A percentile compares a stretch with the other conserved stretches of the same genome.
phyloP scores from a whole-genome alignment of 2,329 filamentous ascomycete genomes.

The Fonsecaea multimorphosa region DNA sequence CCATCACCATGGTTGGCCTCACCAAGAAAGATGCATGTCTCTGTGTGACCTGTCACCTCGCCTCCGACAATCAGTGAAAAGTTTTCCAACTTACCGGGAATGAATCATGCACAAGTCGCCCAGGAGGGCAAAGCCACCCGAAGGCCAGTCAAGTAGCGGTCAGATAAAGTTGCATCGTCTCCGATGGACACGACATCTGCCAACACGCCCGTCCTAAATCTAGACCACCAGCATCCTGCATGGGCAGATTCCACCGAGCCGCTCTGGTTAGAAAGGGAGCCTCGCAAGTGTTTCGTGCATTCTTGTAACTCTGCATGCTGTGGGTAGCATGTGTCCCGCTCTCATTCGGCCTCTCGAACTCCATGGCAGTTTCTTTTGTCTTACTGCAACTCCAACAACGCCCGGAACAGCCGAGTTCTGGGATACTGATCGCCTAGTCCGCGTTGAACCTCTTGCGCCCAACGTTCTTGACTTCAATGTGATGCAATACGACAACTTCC shows the following conservation, averaged over 20 bases:
- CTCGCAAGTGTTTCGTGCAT: slow-evolving; percentile 1
- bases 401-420: background rate
- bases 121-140: background rate
- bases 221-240: slow-evolving; percentile 10
- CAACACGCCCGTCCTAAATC: background rate
- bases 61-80: background rate
- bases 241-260: background rate
- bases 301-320: background rate
- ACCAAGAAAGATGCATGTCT: background rate
- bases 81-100: background rate
- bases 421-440: background rate
- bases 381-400: background rate
- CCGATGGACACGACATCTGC: slow-evolving; percentile 15
- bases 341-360: slow-evolving; percentile 9
- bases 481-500: background rate
- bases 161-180: slow-evolving; percentile 27
- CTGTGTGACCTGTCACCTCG: slow-evolving; percentile 14
- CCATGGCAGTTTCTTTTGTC: background rate
- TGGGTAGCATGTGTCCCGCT: slow-evolving; percentile 15
- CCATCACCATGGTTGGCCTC: background rate
- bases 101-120: background rate
- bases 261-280: background rate
- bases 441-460: background rate
- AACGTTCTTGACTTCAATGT: slow-evolving; percentile 9
- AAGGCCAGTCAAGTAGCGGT: slow-evolving; percentile 23